Evolutionary conservation across 805 yeast genomes (phyloP).

Genomic region (Ogataea ramenticola): DNA sequence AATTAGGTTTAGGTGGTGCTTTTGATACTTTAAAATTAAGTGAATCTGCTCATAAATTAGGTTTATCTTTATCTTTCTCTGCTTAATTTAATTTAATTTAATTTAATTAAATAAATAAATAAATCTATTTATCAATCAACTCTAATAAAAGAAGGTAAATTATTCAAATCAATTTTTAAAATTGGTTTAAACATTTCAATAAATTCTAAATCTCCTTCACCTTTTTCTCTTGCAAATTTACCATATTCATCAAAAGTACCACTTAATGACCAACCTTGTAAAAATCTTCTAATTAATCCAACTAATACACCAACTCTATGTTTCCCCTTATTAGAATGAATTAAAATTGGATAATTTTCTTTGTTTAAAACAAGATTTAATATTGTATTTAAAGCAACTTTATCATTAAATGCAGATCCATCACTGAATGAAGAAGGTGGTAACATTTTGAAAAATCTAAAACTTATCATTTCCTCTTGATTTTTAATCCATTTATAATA

Average conservation of each 20-base stretch:
- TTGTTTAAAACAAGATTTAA: conserved; percentile 49
- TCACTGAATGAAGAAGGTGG: conserved; percentile 24
- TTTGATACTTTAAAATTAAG: conserved; percentile 91
- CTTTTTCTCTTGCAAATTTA: conserved; percentile 88
- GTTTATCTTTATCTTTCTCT: conserved; percentile 88
- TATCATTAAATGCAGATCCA: conserved; percentile 54
- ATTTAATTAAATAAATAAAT: background rate
- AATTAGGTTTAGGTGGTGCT: conserved; percentile 94
- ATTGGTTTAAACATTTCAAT: conserved; percentile 76
- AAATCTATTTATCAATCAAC: background rate
- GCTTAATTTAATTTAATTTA: conserved; percentile 41
- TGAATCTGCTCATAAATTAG: conserved; percentile 97
- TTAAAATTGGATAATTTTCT: conserved; percentile 76
- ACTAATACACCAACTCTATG: conserved; percentile 91
- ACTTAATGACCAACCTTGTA: conserved; percentile 91
- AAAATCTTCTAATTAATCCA: conserved; percentile 77
- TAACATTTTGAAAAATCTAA: conserved; percentile 54
- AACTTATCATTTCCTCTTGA: conserved; percentile 28
- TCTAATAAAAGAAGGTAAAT: conserved; percentile 61
- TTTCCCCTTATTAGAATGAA: conserved; percentile 96
- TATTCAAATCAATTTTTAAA: conserved; percentile 37
- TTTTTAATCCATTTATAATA: conserved; percentile 64
- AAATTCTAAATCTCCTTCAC: conserved; percentile 84
- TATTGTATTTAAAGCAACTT: conserved; percentile 49
- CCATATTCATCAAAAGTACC: conserved; percentile 93